phyloP scores from a whole-genome alignment of 169 alveolate genomes.

The Plasmodium ovale region DNA sequence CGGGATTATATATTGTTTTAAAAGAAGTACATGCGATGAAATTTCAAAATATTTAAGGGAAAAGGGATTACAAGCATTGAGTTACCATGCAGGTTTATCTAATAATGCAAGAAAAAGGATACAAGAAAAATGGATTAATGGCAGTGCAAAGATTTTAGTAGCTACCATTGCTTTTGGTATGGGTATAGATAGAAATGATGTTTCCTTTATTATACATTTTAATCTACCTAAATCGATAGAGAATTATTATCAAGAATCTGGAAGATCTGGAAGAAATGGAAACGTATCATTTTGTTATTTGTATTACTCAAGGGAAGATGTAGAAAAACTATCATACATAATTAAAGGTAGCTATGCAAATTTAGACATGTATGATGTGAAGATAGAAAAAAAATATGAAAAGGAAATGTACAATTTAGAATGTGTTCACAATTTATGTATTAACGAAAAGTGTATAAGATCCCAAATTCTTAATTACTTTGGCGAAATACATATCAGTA shows the following conservation, averaged over 20 bases:
- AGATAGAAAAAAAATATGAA: constrained; percentile 52
- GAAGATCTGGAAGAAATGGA: constrained; percentile 99
- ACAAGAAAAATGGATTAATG: constrained; percentile 93
- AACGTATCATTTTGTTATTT: constrained; percentile 85
- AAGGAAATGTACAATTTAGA: constrained; percentile 58
- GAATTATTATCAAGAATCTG: constrained; percentile 96
- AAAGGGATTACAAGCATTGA: constrained; percentile 87
- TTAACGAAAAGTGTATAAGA: constrained; percentile 49
- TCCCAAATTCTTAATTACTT: constrained; percentile 48
- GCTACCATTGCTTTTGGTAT: constrained; percentile 99
- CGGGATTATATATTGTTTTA: constrained; percentile 94
- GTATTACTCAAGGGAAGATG: constrained; percentile 84
- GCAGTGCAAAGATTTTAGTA: constrained; percentile 94
- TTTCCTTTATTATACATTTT: constrained; percentile 96
- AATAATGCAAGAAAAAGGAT: constrained; percentile 83
- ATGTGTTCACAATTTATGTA: constrained; percentile 61
- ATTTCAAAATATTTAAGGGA: constrained; percentile 90
- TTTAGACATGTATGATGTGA: constrained; percentile 11
- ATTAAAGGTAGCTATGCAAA: constrained; percentile 28
- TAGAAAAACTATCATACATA: constrained; percentile 68
- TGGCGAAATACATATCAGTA: constrained; percentile 45
- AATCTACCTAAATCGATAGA: constrained; percentile 96
- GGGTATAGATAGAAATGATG: constrained; percentile 99
- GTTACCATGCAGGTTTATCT: constrained; percentile 89
- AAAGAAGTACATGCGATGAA: constrained; percentile 95